Evolutionary conservation across 495 filamentous ascomycete species (phyloP).

Genomic region (Aspergillus incahuasiensis): DNA sequence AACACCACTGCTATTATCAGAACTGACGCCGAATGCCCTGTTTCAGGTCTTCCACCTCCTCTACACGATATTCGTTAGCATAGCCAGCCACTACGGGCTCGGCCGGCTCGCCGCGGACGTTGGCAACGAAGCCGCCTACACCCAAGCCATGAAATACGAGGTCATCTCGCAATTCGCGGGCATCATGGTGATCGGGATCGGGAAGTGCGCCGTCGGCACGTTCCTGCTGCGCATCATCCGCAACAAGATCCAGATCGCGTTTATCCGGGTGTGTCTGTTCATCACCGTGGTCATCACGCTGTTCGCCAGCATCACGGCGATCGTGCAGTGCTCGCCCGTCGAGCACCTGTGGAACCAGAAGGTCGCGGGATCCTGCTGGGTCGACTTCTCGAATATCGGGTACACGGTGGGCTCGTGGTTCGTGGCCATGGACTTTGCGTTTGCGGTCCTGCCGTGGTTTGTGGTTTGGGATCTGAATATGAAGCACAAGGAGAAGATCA

Average conservation of each 20-base stretch:
- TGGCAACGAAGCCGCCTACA: conserved; percentile 18
- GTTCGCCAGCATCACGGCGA: conserved; percentile 20
- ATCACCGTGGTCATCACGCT: conserved; percentile 20
- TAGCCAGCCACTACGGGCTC: conserved; percentile 19
- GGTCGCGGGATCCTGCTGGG: conserved; percentile 18
- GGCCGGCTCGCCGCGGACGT: conserved; percentile 19
- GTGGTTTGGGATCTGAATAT: conserved; percentile 30
- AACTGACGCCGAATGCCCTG: neutral
- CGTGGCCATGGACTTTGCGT: conserved; percentile 23
- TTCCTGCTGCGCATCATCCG: conserved; percentile 28
- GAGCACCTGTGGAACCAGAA: conserved; percentile 22
- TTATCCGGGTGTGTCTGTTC: conserved; percentile 19
- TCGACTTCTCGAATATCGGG: conserved; percentile 26
- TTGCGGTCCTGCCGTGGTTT: conserved; percentile 29
- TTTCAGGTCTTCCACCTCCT: conserved; percentile 20
- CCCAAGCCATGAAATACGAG: neutral
- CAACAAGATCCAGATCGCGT: conserved; percentile 23
- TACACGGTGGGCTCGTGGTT: conserved; percentile 28
- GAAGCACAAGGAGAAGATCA: conserved; percentile 29
- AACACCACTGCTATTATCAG: too few species aligned
- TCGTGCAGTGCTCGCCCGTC: conserved; percentile 24
- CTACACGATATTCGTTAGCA: conserved; percentile 23
- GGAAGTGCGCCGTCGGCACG: conserved; percentile 21
- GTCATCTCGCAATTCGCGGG: conserved; percentile 24
- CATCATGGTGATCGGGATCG: conserved; percentile 24